A percentile compares a stretch with the other conserved stretches of the same genome.
These are phyloP conservation scores for Mortierella sp. DNA, from an alignment of 371 early-diverging fungal species.

Conservation along the genomic window DNA sequence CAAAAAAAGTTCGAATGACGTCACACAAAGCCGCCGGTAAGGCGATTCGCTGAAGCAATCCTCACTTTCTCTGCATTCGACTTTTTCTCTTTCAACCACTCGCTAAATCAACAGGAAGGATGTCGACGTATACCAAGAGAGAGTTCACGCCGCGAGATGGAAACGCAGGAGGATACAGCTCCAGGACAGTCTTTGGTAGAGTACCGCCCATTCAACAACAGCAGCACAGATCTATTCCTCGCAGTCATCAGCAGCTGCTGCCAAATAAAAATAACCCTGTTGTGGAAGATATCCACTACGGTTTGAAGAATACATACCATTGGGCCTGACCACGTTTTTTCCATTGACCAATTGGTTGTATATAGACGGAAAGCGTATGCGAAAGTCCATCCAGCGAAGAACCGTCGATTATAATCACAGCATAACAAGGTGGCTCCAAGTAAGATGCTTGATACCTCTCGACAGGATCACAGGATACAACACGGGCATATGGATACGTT, in stretches of 20 bases:
- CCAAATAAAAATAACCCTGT: neutral
- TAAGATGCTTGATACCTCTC: conserved; percentile 39
- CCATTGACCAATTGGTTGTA: neutral
- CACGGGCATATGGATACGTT: neutral
- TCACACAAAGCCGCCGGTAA: neutral
- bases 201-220: conserved; percentile 9
- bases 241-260: neutral
- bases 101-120: neutral
- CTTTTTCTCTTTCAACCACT: neutral
- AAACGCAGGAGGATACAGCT: conserved; percentile 35
- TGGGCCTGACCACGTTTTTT: neutral
- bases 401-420: conserved; percentile 96
- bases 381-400: conserved; percentile 95
- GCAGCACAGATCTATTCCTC: neutral
- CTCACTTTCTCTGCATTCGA: neutral
- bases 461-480: too few species aligned
- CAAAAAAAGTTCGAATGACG: neutral
- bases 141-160: conserved; percentile 53
- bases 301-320: neutral
- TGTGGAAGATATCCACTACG: neutral
- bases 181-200: conserved; percentile 55
- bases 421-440: conserved; percentile 87
- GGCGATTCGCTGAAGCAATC: too few species aligned
- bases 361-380: conserved; percentile 92
- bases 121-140: conserved; percentile 41